Evolutionary conservation across 73 alveolate genomes (phyloP).

Genomic region (Tetrahymena thermophila): DNA sequence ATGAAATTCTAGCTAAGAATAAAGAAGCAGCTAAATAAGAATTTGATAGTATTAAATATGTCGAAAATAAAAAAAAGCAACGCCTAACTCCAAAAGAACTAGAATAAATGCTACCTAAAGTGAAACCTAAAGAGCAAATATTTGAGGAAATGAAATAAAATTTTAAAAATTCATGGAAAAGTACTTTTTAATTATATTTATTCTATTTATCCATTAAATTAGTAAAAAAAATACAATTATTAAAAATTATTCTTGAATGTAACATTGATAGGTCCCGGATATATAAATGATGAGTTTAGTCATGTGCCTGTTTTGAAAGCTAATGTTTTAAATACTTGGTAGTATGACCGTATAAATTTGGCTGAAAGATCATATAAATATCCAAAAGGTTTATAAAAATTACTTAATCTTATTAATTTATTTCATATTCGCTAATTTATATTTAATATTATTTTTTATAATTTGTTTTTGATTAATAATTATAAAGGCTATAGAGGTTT

Average conservation of each 20-base stretch:
- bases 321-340: not conserved
- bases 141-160: not conserved
- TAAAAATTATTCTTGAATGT: not conserved
- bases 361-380: not conserved
- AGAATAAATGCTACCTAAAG: not conserved
- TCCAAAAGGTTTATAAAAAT: not conserved
- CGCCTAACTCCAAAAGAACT: not conserved
- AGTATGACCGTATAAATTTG: not conserved
- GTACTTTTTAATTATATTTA: not conserved
- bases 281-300: not conserved
- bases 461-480: no score
- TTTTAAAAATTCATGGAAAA: not conserved
- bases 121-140: not conserved
- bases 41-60: not conserved
- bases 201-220: not conserved
- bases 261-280: not conserved
- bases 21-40: not conserved
- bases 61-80: not conserved
- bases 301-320: not conserved
- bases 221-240: no score
- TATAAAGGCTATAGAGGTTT: not conserved
- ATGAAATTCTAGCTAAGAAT: not conserved
- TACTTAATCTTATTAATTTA: no score
- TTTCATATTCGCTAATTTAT: not conserved
- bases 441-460: no score